A percentile compares a stretch with the other conserved stretches of the same genome.
Evolutionary conservation across 2,329 filamentous ascomycete species (phyloP).

Genomic region (Sporothrix curviconia): DNA sequence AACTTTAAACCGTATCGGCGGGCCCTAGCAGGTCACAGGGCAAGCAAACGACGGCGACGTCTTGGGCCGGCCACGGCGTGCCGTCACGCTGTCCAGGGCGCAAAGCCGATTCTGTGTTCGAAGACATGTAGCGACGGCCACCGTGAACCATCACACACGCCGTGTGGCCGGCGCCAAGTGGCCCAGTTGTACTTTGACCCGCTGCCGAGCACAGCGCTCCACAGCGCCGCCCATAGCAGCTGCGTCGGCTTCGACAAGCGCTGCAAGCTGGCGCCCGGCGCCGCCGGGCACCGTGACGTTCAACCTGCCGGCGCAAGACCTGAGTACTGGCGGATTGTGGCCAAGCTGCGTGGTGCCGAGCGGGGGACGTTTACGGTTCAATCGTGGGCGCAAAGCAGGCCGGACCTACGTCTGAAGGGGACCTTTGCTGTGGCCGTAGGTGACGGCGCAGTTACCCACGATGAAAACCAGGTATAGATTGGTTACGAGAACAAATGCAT

Average conservation of each 20-base stretch:
- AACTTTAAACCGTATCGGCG: too few relatives aligned
- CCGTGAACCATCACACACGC: constrained; percentile 59
- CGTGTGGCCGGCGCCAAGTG: constrained; percentile 56
- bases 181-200: constrained; percentile 55
- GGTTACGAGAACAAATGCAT: not conserved
- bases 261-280: constrained; percentile 42
- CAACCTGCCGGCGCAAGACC: constrained; percentile 51
- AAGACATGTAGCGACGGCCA: constrained; percentile 43
- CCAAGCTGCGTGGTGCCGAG: constrained; percentile 54
- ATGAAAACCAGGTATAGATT: not conserved
- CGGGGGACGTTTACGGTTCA: constrained; percentile 36
- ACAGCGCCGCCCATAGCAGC: constrained; percentile 40
- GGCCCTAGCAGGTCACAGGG: too few relatives aligned
- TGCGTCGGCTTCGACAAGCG: constrained; percentile 60
- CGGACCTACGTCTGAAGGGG: constrained; percentile 37
- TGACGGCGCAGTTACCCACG: not conserved
- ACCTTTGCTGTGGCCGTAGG: constrained; percentile 21
- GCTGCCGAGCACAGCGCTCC: constrained; percentile 32
- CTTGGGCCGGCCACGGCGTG: constrained; percentile 32
- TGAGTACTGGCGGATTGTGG: constrained; percentile 60
- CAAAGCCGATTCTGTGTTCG: constrained; percentile 40
- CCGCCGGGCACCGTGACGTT: constrained; percentile 44
- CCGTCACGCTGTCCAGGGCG: constrained; percentile 36
- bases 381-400: constrained; percentile 41
- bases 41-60: constrained; percentile 27